A percentile compares a stretch with the other conserved stretches of the same genome.
phyloP scores from a whole-genome alignment of 306 rosid genomes.

The Arachis stenosperma region DNA sequence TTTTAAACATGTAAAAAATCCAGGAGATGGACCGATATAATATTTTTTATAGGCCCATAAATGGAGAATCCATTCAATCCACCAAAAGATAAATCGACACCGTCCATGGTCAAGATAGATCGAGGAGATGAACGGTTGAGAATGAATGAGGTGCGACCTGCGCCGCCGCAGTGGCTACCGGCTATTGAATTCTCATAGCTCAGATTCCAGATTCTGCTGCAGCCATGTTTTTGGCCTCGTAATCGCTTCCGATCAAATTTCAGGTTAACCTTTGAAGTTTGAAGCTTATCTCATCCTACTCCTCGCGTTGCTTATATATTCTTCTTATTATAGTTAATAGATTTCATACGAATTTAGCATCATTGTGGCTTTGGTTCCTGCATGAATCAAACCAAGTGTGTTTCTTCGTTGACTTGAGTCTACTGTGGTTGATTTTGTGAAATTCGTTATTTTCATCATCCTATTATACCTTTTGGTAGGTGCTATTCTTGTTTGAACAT shows the following conservation, averaged over 20 bases:
- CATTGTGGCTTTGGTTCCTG: background rate
- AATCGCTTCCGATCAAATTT: too few species aligned
- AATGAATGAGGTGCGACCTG: background rate
- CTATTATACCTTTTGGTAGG: background rate
- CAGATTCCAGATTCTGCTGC: too few species aligned
- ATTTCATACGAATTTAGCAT: conserved; percentile 16
- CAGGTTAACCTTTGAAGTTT: too few species aligned
- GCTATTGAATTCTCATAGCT: too few species aligned
- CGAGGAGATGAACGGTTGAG: conserved; percentile 4
- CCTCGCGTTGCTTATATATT: too few species aligned
- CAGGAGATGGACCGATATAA: too few species aligned
- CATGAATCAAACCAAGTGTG: background rate
- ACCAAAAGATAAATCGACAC: background rate
- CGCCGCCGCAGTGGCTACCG: background rate
- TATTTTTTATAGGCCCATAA: too few species aligned
- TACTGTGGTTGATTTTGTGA: background rate
- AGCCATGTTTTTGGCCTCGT: too few species aligned
- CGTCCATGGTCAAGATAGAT: conserved; percentile 9
- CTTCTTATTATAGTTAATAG: too few species aligned
- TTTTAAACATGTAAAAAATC: too few species aligned
- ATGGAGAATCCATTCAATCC: too few species aligned
- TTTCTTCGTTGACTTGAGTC: background rate
- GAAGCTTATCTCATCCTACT: too few species aligned
- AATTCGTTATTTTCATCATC: background rate
- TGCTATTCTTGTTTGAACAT: conserved; percentile 5